These are phyloP conservation scores for Cronartium quercuum DNA, from an alignment of 1,284 basidiomycete species.

Conservation along the genomic window DNA sequence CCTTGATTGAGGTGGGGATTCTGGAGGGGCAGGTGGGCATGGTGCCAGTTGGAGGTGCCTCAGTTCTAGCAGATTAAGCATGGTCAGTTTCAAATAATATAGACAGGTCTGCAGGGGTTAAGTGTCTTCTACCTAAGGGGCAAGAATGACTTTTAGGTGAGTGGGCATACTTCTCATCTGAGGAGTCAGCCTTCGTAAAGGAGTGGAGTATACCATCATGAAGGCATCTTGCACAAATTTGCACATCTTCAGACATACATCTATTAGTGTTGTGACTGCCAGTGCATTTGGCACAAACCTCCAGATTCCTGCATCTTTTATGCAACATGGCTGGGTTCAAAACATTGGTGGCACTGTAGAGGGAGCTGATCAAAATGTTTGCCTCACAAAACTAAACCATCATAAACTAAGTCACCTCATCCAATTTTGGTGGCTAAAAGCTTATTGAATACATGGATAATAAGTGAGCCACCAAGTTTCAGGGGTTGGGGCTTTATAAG, in stretches of 20 bases:
- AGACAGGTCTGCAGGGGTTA: no score
- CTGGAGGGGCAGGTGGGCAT: no score
- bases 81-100: no score
- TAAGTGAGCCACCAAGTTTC: not conserved
- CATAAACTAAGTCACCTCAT: no score
- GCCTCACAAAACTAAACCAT: not conserved
- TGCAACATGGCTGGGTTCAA: not conserved
- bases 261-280: not conserved
- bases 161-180: not conserved
- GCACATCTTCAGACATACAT: not conserved
- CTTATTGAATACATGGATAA: not conserved
- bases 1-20: no score
- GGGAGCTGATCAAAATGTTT: not conserved
- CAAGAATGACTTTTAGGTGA: not conserved
- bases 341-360: not conserved
- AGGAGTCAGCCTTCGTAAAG: not conserved
- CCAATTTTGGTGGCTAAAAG: not conserved
- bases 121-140: not conserved
- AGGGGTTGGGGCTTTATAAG: not conserved
- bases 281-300: not conserved
- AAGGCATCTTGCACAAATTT: not conserved
- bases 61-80: no score
- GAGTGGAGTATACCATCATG: not conserved
- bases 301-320: not conserved
- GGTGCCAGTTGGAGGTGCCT: no score